Conservation (phyloP, 2,329 filamentous ascomycete species). For the Fusarium aywerte region DNA sequence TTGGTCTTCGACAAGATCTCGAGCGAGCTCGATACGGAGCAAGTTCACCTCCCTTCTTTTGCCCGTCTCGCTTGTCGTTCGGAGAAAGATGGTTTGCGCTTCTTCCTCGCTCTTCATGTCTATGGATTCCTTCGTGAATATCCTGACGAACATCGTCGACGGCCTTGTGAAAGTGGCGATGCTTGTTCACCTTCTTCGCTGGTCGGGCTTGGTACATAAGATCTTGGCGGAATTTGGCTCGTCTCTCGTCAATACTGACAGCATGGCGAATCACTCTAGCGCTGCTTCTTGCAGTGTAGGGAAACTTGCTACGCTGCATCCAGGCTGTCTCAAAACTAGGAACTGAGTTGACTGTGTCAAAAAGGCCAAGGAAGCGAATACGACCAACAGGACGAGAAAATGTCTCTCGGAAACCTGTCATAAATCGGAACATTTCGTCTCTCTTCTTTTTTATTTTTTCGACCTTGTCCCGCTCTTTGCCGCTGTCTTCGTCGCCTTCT, state of each 20-base stretch:
- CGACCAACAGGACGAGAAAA: conserved; percentile 80
- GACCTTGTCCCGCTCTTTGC: conserved; percentile 40
- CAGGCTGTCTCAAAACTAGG: conserved; percentile 79
- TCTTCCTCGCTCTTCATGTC: conserved; percentile 33
- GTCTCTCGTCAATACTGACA: conserved; percentile 75
- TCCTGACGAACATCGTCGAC: conserved; percentile 39
- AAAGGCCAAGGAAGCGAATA: conserved; percentile 81
- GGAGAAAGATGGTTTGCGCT: conserved; percentile 25
- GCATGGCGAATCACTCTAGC: conserved; percentile 74
- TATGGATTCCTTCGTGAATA: conserved; percentile 26
- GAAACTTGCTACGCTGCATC: conserved; percentile 84
- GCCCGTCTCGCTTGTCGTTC: conserved; percentile 5
- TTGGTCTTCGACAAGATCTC: conserved; percentile 49
- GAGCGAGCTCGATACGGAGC: conserved; percentile 57
- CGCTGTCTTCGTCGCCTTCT: conserved; percentile 46
- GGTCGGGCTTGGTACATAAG: conserved; percentile 66
- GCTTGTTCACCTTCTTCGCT: conserved; percentile 28
- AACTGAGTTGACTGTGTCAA: conserved; percentile 85
- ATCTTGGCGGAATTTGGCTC: conserved; percentile 78
- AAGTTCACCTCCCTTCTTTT: conserved; percentile 38
- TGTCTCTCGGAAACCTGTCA: conserved; percentile 83
- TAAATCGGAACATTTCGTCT: conserved; percentile 75
- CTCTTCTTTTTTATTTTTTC: conserved; percentile 53
- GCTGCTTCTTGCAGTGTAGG: conserved; percentile 69
- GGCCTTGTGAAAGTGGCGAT: conserved; percentile 42